Evolutionary conservation across 495 filamentous ascomycete species (phyloP), one percentile per base, ranked within the genome.

Genomic region (Ascobolus immersus): DNA sequence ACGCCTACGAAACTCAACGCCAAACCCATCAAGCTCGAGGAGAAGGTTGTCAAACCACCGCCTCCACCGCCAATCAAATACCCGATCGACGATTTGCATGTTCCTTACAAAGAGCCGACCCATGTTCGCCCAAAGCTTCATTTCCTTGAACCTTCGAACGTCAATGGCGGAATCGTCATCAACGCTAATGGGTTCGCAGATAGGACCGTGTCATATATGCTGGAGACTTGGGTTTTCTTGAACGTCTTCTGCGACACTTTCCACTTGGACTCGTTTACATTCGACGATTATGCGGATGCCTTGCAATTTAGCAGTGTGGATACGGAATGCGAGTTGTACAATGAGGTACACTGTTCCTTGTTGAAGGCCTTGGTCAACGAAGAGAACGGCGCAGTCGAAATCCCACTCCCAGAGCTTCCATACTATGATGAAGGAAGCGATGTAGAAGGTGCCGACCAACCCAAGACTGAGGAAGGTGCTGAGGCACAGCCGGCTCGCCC

Each of bases 191-290:
- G 61, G 34, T 38, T 52, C 10, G 48, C 48, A 15, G 47, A 52
- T 20, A 55, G 57, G 33, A 44, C 59, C 32, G 40, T 58, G 5
- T 7, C 28, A 31, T 31, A 13, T 15, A 10, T 93, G 7, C 55
- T 93, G 18, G 81, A 91, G 52, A 78, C 73, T 0, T 96, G 89
- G 89, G 75, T 90, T 39, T 92, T 82, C 4, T 61, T 96, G 17
- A 94, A 91, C 45, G 84, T 94, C 21, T 92, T 89, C 47, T 89
- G 79, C 44, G 77, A 91, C 46, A 72, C 92, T 7, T 90, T 79
- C 44, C 67, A 76, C 41, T 61, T 96, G 15, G 86, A 96, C 49
- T 93, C 84, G 0, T 96, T 94, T 46, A 94, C 84, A 0, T 84
- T 96, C 44, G 86, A 96, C 47, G 89, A 96, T 53, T 94, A 77